Percentiles rank a stretch among this genome's conserved stretches.
Evolutionary conservation across 78 protist species (phyloP).

Genomic region (Dictyostelium capitatum): DNA sequence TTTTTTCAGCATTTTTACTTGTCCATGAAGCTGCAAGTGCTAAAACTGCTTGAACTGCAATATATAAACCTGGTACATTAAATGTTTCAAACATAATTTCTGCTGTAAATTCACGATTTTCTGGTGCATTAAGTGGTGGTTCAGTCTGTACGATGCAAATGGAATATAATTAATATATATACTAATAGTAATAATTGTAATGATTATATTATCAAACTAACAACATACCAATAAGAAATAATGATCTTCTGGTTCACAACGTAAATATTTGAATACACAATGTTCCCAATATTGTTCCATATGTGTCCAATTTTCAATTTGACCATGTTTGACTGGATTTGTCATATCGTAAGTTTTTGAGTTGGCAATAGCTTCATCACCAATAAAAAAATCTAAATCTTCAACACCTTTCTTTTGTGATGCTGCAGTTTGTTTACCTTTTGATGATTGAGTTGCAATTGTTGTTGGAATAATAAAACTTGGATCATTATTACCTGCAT

Average conservation of each 20-base stretch:
- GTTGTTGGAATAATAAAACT: conserved; percentile 96
- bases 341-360: conserved; percentile 80
- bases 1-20: conserved; percentile 70
- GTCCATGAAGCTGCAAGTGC: conserved; percentile 98
- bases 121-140: conserved; percentile 99
- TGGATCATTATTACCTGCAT: conserved; percentile 98
- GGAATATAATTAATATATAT: not conserved
- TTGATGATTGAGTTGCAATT: conserved; percentile 90
- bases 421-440: conserved; percentile 84
- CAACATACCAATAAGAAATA: conserved; percentile 91
- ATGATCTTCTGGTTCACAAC: conserved; percentile 99
- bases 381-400: conserved; percentile 99
- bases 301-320: conserved; percentile 97
- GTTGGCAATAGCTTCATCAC: conserved; percentile 94
- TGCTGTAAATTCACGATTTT: conserved; percentile 99
- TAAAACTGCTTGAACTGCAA: conserved; percentile 99
- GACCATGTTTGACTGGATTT: conserved; percentile 97
- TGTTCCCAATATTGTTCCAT: conserved; percentile 99
- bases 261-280: conserved; percentile 97
- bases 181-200: not conserved
- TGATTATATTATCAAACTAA: not conserved
- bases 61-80: conserved; percentile 98
- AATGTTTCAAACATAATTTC: conserved; percentile 99
- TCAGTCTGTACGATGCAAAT: conserved; percentile 92
- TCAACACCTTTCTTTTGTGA: conserved; percentile 92